phyloP scores from a whole-genome alignment of 352 stramenopile species.

The Globisporangium rhizosaccharum region DNA sequence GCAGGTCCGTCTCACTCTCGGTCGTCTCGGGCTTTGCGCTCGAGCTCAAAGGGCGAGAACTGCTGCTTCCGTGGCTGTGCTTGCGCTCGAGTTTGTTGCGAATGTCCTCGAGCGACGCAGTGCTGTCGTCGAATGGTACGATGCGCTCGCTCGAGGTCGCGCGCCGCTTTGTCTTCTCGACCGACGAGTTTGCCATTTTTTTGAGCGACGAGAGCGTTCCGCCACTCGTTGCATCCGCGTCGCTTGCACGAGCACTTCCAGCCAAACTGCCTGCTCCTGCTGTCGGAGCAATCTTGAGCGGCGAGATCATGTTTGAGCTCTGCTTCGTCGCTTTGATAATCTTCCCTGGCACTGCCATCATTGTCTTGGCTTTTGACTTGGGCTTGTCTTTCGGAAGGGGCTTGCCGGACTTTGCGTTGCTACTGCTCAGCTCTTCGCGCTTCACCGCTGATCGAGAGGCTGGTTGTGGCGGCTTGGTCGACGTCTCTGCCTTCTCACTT shows the following conservation, averaged over 20 bases:
- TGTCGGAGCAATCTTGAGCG: conserved; percentile 5
- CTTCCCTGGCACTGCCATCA: conserved; percentile 35
- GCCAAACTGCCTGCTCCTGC: background rate
- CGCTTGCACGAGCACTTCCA: background rate
- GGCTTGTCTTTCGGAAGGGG: conserved; percentile 6
- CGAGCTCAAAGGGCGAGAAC: conserved; percentile 3
- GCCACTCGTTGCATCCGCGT: background rate
- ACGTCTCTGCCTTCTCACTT: background rate
- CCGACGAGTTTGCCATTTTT: conserved; percentile 19
- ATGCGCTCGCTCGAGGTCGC: conserved; percentile 16
- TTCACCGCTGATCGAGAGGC: conserved; percentile 9
- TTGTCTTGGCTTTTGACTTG: conserved; percentile 23
- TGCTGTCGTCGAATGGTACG: conserved; percentile 38
- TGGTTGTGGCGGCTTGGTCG: conserved; percentile 9
- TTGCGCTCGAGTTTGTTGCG: conserved; percentile 49
- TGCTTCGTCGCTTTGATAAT: conserved; percentile 33
- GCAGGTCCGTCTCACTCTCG: conserved; percentile 16
- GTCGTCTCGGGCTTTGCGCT: conserved; percentile 7
- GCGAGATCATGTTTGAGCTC: conserved; percentile 10
- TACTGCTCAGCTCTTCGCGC: conserved; percentile 9
- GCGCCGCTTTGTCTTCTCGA: conserved; percentile 27
- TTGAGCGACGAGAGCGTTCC: conserved; percentile 19
- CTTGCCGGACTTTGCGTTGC: conserved; percentile 5
- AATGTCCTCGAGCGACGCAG: conserved; percentile 57
- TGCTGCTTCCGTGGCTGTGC: conserved; percentile 19